Conservation (phyloP, 2,329 filamentous ascomycete genomes). For the Emydomyces testavorans region DNA sequence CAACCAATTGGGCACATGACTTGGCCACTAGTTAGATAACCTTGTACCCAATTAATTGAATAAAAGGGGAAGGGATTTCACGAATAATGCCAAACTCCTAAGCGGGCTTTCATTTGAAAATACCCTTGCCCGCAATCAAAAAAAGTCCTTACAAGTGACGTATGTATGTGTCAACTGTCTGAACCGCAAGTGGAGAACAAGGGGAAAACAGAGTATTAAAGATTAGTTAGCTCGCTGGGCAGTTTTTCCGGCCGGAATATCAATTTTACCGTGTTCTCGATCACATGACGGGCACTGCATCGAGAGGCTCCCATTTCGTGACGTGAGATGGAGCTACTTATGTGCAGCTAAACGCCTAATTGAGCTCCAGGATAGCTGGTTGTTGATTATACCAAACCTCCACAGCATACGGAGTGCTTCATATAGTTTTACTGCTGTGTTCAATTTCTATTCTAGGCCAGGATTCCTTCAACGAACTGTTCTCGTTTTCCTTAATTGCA, state of each 20-base stretch:
- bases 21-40: background rate
- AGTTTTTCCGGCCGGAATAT: too few species aligned
- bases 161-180: too few species aligned
- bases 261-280: too few species aligned
- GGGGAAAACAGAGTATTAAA: background rate
- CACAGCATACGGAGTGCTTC: too few species aligned
- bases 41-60: background rate
- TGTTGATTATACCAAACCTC: too few species aligned
- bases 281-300: constrained; percentile 12
- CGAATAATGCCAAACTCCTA: too few species aligned
- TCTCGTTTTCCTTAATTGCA: background rate
- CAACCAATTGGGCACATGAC: background rate
- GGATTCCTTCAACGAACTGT: too few species aligned
- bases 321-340: constrained; percentile 8
- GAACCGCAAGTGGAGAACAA: constrained; percentile 1
- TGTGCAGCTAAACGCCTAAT: constrained; percentile 8
- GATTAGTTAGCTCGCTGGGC: background rate
- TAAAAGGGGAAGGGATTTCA: too few species aligned
- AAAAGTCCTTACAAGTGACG: too few species aligned
- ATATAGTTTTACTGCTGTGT: background rate
- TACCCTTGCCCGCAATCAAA: too few species aligned
- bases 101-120: too few species aligned
- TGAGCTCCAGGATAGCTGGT: background rate
- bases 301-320: constrained; percentile 18
- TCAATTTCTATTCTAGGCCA: too few species aligned